Base-by-base conservation (phyloP, 192 early-diverging fungal species). In the Chytriomyces sp. region DNA sequence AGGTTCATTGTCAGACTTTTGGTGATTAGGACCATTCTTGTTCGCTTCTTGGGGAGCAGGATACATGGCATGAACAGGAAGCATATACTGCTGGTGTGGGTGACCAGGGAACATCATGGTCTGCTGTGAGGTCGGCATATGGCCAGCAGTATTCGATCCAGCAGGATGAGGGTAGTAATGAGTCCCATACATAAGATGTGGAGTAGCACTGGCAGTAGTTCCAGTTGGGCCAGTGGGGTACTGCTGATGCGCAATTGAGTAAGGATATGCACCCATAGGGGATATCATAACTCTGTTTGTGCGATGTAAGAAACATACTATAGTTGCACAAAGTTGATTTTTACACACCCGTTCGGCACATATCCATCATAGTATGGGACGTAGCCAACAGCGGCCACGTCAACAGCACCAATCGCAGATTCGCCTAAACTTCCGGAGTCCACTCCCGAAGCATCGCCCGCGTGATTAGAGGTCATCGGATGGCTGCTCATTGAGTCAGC, bases 311-410 rank as follows among this genome's bases (percentile, higher is more conserved):
- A 67, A 67, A 67, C 8, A 47, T 20, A 35, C 0, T 53, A 59
- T 16, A 44, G 9, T 8, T 26, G 20, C 53, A 57, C 23, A 16
- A 11, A 49, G 11, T 53, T 2, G 53, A 69, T 28, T 18, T 28
- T 11, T 50, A 47, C 67, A n/a, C 53, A 73, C 71, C 60, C 60
- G 26, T 62, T 62, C 7, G 71, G 71, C 18, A 45, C 71, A 63
- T 73, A 73, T 11, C 71, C 61, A 20, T 73, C 60, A 43, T 62
- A 73, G 60, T 73, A 73, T 45, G 71, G 44, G 10, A 73, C 46
- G 45, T 63, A 73, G 26, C 71, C 71, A 18, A 62, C 20, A 43
- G 18, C 18, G 28, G 59, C 43, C 16, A 11, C 24, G 35, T 16
- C 45, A 68, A 13, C 24, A 46, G 9, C 67, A 28, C 11, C 48